A percentile compares a stretch with the other conserved stretches of the same genome.
phyloP scores from a whole-genome alignment of 805 yeast species.

The Saccharomyces cerevisiae region DNA sequence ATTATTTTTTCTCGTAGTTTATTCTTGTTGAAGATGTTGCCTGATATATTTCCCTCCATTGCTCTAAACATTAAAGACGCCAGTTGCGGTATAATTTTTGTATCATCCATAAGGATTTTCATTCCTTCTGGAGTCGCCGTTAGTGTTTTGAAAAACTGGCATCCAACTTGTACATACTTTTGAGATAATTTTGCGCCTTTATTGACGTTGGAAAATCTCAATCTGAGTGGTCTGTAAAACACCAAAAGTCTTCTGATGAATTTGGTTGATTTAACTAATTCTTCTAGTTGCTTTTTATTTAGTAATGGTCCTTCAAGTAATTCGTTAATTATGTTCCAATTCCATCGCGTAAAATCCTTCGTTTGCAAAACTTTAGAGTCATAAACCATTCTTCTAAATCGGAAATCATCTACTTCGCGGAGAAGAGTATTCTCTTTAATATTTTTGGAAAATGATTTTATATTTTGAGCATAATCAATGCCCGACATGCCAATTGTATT shows the following conservation, averaged over 20 bases:
- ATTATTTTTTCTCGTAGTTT: slow-evolving; percentile 58
- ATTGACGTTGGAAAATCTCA: slow-evolving; percentile 55
- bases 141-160: slow-evolving; percentile 61
- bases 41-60: slow-evolving; percentile 34
- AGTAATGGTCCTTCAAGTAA: slow-evolving; percentile 79
- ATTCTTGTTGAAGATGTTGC: slow-evolving; percentile 60
- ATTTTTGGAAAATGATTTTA: slow-evolving; percentile 17
- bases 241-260: slow-evolving; percentile 77
- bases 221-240: slow-evolving; percentile 86
- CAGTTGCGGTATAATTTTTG: slow-evolving; percentile 73
- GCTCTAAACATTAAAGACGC: slow-evolving; percentile 66
- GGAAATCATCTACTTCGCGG: slow-evolving; percentile 48
- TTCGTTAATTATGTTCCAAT: slow-evolving; percentile 67
- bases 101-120: slow-evolving; percentile 53
- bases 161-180: slow-evolving; percentile 62
- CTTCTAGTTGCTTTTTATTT: slow-evolving; percentile 67
- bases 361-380: slow-evolving; percentile 68
- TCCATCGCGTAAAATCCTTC: slow-evolving; percentile 78
- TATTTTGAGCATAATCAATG: slow-evolving; percentile 18
- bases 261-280: slow-evolving; percentile 67
- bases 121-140: slow-evolving; percentile 59
- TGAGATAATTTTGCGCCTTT: slow-evolving; percentile 41
- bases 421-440: slow-evolving; percentile 20
- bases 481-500: slow-evolving; percentile 30
- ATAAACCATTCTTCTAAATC: slow-evolving; percentile 55